Evolutionary conservation across 2,329 filamentous ascomycete genomes (phyloP).

Genomic region (Calycina marina): DNA sequence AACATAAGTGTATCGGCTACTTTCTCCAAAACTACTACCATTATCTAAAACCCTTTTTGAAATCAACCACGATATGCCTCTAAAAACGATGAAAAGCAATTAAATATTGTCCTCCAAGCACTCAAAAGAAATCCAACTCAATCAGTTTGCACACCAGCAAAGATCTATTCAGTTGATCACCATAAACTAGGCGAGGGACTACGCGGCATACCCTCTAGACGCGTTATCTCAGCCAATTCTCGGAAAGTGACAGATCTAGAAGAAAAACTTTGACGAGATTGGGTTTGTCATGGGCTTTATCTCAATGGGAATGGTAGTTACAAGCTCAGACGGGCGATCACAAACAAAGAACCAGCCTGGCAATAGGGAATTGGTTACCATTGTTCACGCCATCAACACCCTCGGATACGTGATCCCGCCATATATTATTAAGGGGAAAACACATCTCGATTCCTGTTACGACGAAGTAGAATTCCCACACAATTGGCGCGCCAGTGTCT

Average conservation of each 20-base stretch:
- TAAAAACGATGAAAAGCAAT: not conserved
- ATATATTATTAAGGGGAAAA: not conserved
- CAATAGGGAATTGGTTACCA: not conserved
- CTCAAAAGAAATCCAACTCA: not conserved
- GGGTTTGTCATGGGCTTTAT: not conserved
- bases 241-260: not conserved
- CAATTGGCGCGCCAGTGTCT: not conserved
- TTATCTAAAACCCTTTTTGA: no score
- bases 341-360: not conserved
- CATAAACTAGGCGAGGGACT: not conserved
- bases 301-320: not conserved
- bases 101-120: not conserved
- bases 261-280: conserved; percentile 1
- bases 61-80: no score
- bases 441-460: not conserved
- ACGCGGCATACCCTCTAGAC: not conserved
- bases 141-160: not conserved
- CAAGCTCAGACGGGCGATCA: not conserved
- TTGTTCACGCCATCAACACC: not conserved
- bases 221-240: not conserved
- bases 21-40: no score
- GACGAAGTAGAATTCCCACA: not conserved
- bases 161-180: not conserved
- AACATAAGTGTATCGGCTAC: no score
- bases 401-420: not conserved